Percentiles rank a stretch among this genome's conserved stretches.
phyloP scores from a whole-genome alignment of 2,329 filamentous ascomycete species.

The Microthyrium microscopicum region DNA sequence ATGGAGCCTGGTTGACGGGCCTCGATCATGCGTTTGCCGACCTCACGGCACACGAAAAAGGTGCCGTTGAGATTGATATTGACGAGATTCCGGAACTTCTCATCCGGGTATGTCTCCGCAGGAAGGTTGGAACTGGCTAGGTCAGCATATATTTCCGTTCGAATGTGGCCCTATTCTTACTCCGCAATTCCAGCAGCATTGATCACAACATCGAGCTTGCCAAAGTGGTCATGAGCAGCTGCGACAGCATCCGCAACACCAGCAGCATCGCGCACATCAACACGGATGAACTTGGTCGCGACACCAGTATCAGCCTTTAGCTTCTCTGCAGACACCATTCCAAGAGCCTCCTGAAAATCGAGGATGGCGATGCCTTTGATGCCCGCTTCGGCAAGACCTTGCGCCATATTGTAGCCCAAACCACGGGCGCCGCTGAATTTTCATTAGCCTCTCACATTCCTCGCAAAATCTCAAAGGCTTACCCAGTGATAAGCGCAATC shows the following conservation, averaged over 20 bases:
- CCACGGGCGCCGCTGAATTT: constrained; percentile 50
- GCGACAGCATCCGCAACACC: constrained; percentile 55
- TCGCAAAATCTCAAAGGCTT: constrained; percentile 17
- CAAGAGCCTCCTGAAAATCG: constrained; percentile 60
- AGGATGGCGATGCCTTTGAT: constrained; percentile 59
- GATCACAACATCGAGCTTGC: constrained; percentile 57
- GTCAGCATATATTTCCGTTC: constrained; percentile 10
- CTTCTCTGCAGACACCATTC: constrained; percentile 51
- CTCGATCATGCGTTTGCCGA: no score
- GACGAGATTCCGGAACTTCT: constrained; percentile 62
- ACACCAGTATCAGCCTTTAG: constrained; percentile 57
- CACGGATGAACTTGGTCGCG: constrained; percentile 60
- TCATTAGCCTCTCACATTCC: constrained; percentile 13
- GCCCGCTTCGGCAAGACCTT: constrained; percentile 59
- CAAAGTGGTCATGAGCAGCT: constrained; percentile 48
- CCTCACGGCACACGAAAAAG: no score
- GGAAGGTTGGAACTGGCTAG: constrained; percentile 54
- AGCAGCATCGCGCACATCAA: constrained; percentile 56
- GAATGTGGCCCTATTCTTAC: constrained; percentile 19
- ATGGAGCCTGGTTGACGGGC: no score
- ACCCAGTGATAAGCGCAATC: constrained; percentile 54
- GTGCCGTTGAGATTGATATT: constrained; percentile 71
- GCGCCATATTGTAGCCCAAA: constrained; percentile 64
- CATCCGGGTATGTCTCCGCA: constrained; percentile 58
- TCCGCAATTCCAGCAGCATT: constrained; percentile 69